Evolutionary conservation across 208 protist genomes (phyloP).

Genomic region (Balamuthia mandrillaris): DNA sequence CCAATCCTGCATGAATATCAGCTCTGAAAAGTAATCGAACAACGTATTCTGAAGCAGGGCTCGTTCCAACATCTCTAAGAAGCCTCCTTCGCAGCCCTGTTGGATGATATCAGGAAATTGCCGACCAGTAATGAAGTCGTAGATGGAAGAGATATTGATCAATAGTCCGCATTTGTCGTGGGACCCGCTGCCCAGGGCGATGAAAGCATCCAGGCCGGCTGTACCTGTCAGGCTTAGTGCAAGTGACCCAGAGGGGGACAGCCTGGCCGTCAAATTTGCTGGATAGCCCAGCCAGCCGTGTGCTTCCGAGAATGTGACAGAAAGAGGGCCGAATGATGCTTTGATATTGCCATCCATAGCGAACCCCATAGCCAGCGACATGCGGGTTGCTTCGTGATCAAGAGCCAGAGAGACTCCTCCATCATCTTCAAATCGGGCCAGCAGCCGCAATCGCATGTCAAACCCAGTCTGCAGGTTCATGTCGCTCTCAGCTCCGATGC

Average conservation of each 20-base stretch:
- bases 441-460: not conserved
- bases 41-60: not conserved
- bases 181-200: not conserved
- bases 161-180: not conserved
- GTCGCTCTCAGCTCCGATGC: not conserved
- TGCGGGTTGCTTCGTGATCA: not conserved
- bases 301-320: not conserved
- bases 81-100: not conserved
- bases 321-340: not conserved
- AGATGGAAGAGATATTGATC: not conserved
- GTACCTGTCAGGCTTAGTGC: not conserved
- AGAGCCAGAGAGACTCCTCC: not conserved
- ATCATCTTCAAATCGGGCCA: not conserved
- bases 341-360: not conserved
- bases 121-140: not conserved
- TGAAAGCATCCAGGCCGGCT: not conserved
- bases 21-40: not conserved
- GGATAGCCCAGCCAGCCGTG: conserved; percentile 3
- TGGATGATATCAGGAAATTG: not conserved
- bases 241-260: not conserved
- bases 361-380: not conserved
- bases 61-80: not conserved
- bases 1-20: not conserved
- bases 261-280: not conserved
- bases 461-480: not conserved